These are phyloP conservation scores for Lactarius deliciosus DNA, from an alignment of 768 basidiomycete genomes.

Conservation along the genomic window DNA sequence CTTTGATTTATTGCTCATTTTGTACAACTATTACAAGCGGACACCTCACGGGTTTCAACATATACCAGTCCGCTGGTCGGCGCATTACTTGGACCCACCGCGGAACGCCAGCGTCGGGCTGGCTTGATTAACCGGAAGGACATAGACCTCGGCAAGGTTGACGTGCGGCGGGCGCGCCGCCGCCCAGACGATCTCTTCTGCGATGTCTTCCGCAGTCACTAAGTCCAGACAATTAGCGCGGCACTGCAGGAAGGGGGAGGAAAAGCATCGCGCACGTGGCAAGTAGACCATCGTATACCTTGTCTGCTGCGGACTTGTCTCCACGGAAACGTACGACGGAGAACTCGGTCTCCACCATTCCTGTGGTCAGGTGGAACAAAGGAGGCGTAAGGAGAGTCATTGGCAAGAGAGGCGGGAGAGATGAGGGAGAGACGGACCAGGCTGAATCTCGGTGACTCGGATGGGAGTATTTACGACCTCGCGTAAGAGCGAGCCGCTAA, in stretches of 20 bases:
- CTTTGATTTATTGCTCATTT: slow-evolving; percentile 23
- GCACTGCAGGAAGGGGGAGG: background rate
- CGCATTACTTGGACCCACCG: slow-evolving; percentile 33
- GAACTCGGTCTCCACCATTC: slow-evolving; percentile 92
- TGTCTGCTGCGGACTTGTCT: slow-evolving; percentile 75
- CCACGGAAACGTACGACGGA: slow-evolving; percentile 89
- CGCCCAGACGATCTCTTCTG: slow-evolving; percentile 98
- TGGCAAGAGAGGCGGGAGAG: slow-evolving; percentile 13
- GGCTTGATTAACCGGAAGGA: slow-evolving; percentile 82
- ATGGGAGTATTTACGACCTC: slow-evolving; percentile 93
- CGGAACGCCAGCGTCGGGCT: slow-evolving; percentile 62
- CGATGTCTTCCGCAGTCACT: slow-evolving; percentile 87
- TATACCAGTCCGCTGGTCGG: slow-evolving; percentile 8
- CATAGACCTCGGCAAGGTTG: slow-evolving; percentile 79
- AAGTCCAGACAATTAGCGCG: background rate
- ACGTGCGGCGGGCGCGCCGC: slow-evolving; percentile 91
- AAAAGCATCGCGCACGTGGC: slow-evolving; percentile 59
- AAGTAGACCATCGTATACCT: slow-evolving; percentile 89
- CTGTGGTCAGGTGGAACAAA: slow-evolving; percentile 36
- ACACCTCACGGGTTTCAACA: slow-evolving; percentile 12
- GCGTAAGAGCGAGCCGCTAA: slow-evolving; percentile 74
- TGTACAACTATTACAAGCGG: slow-evolving; percentile 11
- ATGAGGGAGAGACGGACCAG: slow-evolving; percentile 49
- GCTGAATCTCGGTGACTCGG: slow-evolving; percentile 92
- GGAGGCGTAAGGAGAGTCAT: slow-evolving; percentile 10